Evolutionary conservation across 1,139 yeast species (phyloP).

Genomic region (Zygosaccharomyces pseudobailii): DNA sequence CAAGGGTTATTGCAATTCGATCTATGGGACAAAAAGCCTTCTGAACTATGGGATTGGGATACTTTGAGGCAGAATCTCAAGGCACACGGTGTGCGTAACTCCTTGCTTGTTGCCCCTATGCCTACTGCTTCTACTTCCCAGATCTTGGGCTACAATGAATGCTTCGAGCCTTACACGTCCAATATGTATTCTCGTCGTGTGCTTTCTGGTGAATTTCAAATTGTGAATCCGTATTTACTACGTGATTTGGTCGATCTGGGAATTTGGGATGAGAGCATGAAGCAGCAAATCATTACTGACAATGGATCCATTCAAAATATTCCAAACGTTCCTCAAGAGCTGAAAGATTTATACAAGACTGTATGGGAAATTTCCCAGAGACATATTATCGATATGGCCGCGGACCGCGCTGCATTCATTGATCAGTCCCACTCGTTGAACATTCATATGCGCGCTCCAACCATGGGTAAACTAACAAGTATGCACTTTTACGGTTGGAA

Average conservation of each 20-base stretch:
- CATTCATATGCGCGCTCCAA: slow-evolving; percentile 77
- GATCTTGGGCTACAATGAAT: slow-evolving; percentile 82
- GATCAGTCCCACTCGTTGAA: slow-evolving; percentile 95
- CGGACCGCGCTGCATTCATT: slow-evolving; percentile 87
- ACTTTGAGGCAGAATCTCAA: slow-evolving; percentile 54
- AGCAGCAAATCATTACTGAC: slow-evolving; percentile 69
- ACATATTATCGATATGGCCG: slow-evolving; percentile 87
- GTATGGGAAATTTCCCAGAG: slow-evolving; percentile 96
- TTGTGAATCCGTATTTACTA: slow-evolving; percentile 77
- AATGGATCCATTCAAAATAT: slow-evolving; percentile 85
- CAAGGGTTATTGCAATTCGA: slow-evolving; percentile 75
- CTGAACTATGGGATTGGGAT: slow-evolving; percentile 65
- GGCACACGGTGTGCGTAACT: slow-evolving; percentile 70
- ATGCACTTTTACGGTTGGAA: slow-evolving; percentile 99
- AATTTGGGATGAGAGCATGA: slow-evolving; percentile 76
- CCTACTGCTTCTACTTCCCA: slow-evolving; percentile 94
- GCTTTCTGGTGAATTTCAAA: slow-evolving; percentile 82
- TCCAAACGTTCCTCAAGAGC: slow-evolving; percentile 67
- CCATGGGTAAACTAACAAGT: slow-evolving; percentile 90
- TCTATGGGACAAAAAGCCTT: slow-evolving; percentile 72
- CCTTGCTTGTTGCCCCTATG: slow-evolving; percentile 86
- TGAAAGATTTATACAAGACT: slow-evolving; percentile 80
- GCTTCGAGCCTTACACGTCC: slow-evolving; percentile 88
- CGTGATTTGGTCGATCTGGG: slow-evolving; percentile 80
- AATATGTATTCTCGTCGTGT: slow-evolving; percentile 85